Conservation (phyloP, 768 basidiomycete genomes). For the Fomitopsis serialis region DNA sequence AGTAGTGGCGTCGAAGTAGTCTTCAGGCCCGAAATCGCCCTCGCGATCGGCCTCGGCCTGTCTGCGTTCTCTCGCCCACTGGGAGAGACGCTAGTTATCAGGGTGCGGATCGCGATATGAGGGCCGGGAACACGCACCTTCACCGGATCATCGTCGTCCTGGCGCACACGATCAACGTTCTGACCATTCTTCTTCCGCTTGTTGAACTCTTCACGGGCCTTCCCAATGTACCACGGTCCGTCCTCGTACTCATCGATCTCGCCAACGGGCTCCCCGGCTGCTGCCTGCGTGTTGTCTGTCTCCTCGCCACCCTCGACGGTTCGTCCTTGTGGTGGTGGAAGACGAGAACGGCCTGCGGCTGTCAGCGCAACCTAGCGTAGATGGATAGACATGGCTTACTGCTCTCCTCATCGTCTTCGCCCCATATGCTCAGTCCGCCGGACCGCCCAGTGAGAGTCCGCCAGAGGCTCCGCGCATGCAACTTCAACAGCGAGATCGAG, state of each 20-base stretch:
- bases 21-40: slow-evolving; percentile 73
- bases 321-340: slow-evolving; percentile 8
- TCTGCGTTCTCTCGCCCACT: slow-evolving; percentile 78
- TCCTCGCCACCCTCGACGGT: slow-evolving; percentile 16
- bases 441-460: slow-evolving; percentile 57
- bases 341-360: slow-evolving; percentile 10
- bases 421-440: slow-evolving; percentile 66
- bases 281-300: neutral
- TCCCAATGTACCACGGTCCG: slow-evolving; percentile 73
- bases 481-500: slow-evolving; percentile 69
- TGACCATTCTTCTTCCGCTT: slow-evolving; percentile 42
- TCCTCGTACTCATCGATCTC: slow-evolving; percentile 22
- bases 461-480: slow-evolving; percentile 83
- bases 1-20: slow-evolving; percentile 69
- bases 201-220: slow-evolving; percentile 74
- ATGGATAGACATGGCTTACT: slow-evolving; percentile 16
- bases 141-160: slow-evolving; percentile 66
- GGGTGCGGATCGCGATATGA: too few relatives aligned
- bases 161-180: slow-evolving; percentile 19
- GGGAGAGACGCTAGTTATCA: slow-evolving; percentile 6
- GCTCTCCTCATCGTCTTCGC: slow-evolving; percentile 45
- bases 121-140: slow-evolving; percentile 39
- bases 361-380: neutral
- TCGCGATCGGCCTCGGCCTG: slow-evolving; percentile 70
- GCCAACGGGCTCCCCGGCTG: slow-evolving; percentile 3